Base-by-base conservation (phyloP, 257 asterid genomes). In the Solanum habrochaites region DNA sequence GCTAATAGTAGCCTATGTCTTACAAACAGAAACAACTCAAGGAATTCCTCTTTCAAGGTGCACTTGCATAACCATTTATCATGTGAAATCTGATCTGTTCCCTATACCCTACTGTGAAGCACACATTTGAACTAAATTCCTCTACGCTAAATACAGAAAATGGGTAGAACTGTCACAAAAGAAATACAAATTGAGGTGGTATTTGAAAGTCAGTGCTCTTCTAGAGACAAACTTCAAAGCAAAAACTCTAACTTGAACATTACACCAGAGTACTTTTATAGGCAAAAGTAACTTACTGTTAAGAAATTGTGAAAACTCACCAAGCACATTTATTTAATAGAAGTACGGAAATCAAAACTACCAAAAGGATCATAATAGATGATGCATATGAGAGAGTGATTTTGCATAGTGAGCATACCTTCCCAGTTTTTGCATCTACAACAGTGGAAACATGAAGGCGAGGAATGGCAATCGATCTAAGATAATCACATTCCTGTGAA, bases 401-500 rank as follows among this genome's bases (percentile, higher is more conserved):
- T 37, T 47, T 49, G 82, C 74, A 70, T 67, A 25, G 43, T 62
- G 78, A 88, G 60, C 89, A 71, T 85, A 94, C 98, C 98, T 94
- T 94, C 88, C 98, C 98, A 71, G 98, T 94, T 91, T 86, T 95
- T 88, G 94, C 85, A 87, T 96, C 98, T 78, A 96, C 98, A 62
- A 96, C 98, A 6, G 98, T 94, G 71, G 98, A 96, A 89, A 91
- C 86, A 85, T 89, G 91, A 62, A 94, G 95, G 86, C 95, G 98
- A 83, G 98, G 96, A 83, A 70, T 87, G 66, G 98, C 96, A 80
- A 92, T 88, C 82, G 90, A 95, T 90, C 93, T 94, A 85, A 96
- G 98, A 91, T 96, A 94, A 90, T 94, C 98, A 56, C 98, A 96
- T 88, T 96, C 98, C 98, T 96, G 91, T 39, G 88, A 88, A 64